Percentiles rank a stretch among this genome's conserved stretches.
phyloP scores from a whole-genome alignment of 345 rosid species.

The Geranium rotundifolium region DNA sequence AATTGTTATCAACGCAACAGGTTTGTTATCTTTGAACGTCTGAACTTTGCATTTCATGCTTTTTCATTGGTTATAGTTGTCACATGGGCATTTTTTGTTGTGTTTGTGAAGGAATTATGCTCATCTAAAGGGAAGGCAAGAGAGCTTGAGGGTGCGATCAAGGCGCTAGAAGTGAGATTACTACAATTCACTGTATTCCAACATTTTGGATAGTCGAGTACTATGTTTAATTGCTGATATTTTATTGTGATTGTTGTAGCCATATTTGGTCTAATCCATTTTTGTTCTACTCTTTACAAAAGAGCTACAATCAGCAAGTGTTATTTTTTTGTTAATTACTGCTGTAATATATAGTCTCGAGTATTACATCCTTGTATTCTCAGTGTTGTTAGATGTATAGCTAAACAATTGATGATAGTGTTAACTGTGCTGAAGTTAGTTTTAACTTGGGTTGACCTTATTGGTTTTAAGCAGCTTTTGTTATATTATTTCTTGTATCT shows the following conservation, averaged over 20 bases:
- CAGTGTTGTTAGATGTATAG: too few species aligned
- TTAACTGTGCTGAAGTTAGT: too few species aligned
- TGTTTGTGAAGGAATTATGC: conserved; percentile 45
- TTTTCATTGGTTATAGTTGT: conserved; percentile 4
- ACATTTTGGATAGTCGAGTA: not conserved
- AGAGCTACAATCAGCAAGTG: not conserved
- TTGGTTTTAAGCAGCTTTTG: too few species aligned
- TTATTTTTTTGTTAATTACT: not conserved
- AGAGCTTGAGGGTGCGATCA: conserved; percentile 95
- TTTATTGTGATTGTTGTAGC: conserved; percentile 22
- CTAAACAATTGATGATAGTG: too few species aligned
- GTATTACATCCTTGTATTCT: not conserved
- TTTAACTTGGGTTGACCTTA: too few species aligned
- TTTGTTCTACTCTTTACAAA: conserved; percentile 11
- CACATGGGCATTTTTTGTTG: conserved; percentile 16
- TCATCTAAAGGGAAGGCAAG: conserved; percentile 72
- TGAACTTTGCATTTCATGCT: conserved; percentile 3
- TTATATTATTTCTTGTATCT: too few species aligned
- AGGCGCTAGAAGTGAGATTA: conserved; percentile 71
- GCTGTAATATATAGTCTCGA: not conserved
- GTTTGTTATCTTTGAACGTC: conserved; percentile 22
- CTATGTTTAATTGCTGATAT: conserved; percentile 53
- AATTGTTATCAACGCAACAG: conserved; percentile 49
- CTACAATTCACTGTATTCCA: not conserved
- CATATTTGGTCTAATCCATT: conserved; percentile 41